Evolutionary conservation across 2,329 filamentous ascomycete genomes (phyloP), one percentile per base, ranked within the genome.

Genomic region (Sporothrix protearum): DNA sequence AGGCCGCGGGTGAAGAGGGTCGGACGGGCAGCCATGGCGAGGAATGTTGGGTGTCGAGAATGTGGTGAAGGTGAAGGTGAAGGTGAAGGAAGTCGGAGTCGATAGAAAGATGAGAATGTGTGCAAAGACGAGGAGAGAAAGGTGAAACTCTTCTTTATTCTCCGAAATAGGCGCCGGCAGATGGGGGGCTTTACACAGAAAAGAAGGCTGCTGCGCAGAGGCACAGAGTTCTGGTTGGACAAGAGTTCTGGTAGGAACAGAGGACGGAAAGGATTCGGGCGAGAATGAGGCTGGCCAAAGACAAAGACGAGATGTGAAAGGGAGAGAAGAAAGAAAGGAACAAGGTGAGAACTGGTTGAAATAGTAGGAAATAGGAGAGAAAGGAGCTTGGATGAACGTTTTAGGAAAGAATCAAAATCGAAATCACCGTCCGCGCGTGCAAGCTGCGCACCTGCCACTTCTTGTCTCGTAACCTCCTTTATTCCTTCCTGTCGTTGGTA

Each of bases 1-100:
- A 92, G 85, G 78, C 87, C 87, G 75, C 86, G 84, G 57, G 88
- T 90, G 78, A 89, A 87, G 79, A 89, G 83, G 71, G 84, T 82
- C 47, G 87, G 87, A 79, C 86, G 84, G 69, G 82, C 77, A 66
- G 87, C 83, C 87, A 89, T 90, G 77, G 47, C 73, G 45, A 16
- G 33, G 30, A 6, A 2, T 22, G 36, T 30, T 5, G 71, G 12
- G 14, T 59, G 42, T 10, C 45, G 45, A 45, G 45, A 14, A 14
- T 19, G 14, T 1, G 49, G 42, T 53, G 22, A 14, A n/a, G 25
- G 7, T 14, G 28, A 30, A 59, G 16, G 25, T 9, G 19, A 36
- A 36, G 30, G 47, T 51, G 28, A 22, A 47, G 19, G 47, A 25
- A n/a, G n/a, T n/a, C n/a, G n/a, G n/a, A n/a, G n/a, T n/a, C n/a